Base-by-base conservation (phyloP, 352 stramenopile genomes). In the Pythium pectinolyticum region DNA sequence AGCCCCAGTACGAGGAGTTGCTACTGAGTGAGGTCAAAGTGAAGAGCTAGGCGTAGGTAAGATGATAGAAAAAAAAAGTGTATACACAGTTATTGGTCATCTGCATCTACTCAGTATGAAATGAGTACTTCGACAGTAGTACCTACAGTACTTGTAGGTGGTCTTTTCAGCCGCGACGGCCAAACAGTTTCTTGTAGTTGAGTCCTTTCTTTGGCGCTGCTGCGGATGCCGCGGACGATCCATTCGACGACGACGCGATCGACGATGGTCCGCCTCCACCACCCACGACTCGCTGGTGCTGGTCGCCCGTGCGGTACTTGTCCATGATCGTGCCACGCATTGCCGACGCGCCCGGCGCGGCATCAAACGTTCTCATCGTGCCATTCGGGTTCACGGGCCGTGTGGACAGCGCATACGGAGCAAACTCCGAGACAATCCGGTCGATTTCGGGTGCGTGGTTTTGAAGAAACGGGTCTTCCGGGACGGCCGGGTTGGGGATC, bases 381-480 rank as follows among this genome's bases (percentile, higher is more conserved):
- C 58, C 48, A 25, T 58, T 63, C 9, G 58, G 19, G 35, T 45
- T 63, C 8, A 31, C 14, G 25, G 55, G 66, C 5, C 56, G 63
- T 17, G 20, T 30, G 7, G 6, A 57, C 7, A 53, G 53, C 2
- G 54, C 51, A 14, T 57, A 34, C 9, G 49, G 55, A 48, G 78
- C 66, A 67, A 75, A 87, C 53, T 88, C 75, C 9, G 78, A 74
- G 43, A 93, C 78, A 1, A 75, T 24, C 25, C 75, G 79, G 54
- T 91, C 82, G 35, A 82, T 68, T 31, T 89, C 61, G 7, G 82
- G 77, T 35, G 78, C 83, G 34, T 86, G 62, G n/a, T 73, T 62
- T 47, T 80, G 69, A 37, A 94, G 66, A 65, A 91, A 94, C 25
- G 84, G 84, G 20, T 94, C 84, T 64, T 94, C 82, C 0, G 76